A percentile compares a stretch with the other conserved stretches of the same genome.
These are phyloP conservation scores for Dactylis glomerata DNA, from an alignment of 176 grass and related monocot genomes.

Conservation along the genomic window DNA sequence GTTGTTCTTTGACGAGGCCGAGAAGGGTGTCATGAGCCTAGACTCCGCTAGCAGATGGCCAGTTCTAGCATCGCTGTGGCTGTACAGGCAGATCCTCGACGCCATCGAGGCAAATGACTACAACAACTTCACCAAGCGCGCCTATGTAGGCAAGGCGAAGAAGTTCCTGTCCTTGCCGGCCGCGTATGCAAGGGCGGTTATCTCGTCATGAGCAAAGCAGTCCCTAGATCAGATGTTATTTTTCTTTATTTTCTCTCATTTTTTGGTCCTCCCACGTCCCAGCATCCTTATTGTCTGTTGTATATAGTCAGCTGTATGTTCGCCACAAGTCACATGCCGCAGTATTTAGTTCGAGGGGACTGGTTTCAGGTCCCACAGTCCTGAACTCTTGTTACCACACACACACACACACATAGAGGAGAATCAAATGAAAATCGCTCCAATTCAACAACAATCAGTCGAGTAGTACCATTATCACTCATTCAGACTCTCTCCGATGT, in stretches of 20 bases:
- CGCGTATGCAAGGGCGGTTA: slow-evolving; percentile 62
- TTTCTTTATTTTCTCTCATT: not conserved
- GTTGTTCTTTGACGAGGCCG: slow-evolving; percentile 81
- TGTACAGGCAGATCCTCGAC: slow-evolving; percentile 94
- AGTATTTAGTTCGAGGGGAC: slow-evolving; percentile 24
- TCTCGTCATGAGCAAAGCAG: slow-evolving; percentile 30
- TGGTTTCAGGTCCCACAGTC: not conserved
- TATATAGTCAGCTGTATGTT: slow-evolving; percentile 42
- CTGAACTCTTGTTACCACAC: slow-evolving; percentile 5
- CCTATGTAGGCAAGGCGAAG: slow-evolving; percentile 77
- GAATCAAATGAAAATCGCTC: not conserved
- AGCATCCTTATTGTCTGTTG: slow-evolving; percentile 2
- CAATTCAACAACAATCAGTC: not conserved
- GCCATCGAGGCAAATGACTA: slow-evolving; percentile 94
- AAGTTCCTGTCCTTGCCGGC: slow-evolving; percentile 67
- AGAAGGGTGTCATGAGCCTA: slow-evolving; percentile 70
- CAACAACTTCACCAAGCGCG: slow-evolving; percentile 89
- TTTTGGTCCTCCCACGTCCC: not conserved
- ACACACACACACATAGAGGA: not conserved
- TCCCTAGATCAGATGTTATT: slow-evolving; percentile 6
- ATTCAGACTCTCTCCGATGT: not conserved
- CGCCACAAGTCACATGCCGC: not conserved
- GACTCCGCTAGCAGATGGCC: slow-evolving; percentile 91
- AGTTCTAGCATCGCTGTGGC: slow-evolving; percentile 71
- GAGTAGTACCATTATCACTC: not conserved